These are phyloP conservation scores for Phytophthora ohioensis DNA, from an alignment of 352 stramenopile species.

Conservation along the genomic window DNA sequence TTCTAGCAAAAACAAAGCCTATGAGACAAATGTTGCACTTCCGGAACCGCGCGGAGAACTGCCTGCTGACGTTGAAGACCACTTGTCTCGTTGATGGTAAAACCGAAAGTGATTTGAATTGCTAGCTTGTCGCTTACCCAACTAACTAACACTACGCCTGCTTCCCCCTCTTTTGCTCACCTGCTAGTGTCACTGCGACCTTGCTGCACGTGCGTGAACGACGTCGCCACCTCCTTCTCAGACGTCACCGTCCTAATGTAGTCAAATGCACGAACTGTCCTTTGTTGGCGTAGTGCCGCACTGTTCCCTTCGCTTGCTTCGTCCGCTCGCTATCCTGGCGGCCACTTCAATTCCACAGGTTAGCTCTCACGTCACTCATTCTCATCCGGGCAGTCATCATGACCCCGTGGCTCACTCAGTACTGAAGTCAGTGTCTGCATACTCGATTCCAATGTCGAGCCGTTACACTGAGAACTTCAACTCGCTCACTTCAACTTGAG, in stretches of 20 bases:
- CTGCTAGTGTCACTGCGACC: neutral
- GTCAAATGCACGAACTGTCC: neutral
- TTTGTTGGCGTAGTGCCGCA: neutral
- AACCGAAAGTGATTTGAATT: too few species aligned
- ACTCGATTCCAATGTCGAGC: neutral
- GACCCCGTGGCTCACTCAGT: neutral
- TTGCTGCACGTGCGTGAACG: neutral
- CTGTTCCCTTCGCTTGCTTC: neutral
- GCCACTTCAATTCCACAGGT: neutral
- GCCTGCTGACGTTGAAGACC: too few species aligned
- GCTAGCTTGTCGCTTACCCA: neutral
- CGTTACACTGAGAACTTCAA: neutral
- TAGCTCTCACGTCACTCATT: neutral
- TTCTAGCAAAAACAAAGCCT: too few species aligned
- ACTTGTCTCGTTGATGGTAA: too few species aligned
- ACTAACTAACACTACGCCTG: neutral
- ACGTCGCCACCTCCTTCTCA: neutral
- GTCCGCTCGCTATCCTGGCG: neutral
- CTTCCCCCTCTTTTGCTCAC: constrained; percentile 4
- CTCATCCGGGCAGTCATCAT: neutral
- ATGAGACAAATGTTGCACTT: too few species aligned
- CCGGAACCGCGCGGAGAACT: too few species aligned
- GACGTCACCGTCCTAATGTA: neutral
- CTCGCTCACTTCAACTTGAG: neutral
- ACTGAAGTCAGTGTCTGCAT: neutral